Percentiles rank a stretch among this genome's conserved stretches.
Evolutionary conservation across 1,139 yeast genomes (phyloP).

Genomic region (Saccharomyces pastorianus): DNA sequence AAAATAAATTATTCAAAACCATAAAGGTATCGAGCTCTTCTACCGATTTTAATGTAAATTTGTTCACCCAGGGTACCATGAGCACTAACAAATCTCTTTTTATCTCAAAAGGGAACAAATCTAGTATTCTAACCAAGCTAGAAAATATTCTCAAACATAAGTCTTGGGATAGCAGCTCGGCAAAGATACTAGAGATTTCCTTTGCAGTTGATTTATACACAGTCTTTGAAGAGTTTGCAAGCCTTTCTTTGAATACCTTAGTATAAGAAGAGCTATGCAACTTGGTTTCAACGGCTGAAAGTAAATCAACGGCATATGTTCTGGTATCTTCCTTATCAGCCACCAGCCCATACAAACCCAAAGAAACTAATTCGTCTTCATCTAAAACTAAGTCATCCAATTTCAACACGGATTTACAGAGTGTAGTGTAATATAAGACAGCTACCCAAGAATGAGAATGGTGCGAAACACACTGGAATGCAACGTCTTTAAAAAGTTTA

Average conservation of each 20-base stretch:
- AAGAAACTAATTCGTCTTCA: conserved; percentile 30
- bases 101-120: conserved; percentile 35
- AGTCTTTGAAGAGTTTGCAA: conserved; percentile 31
- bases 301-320: conserved; percentile 9
- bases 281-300: conserved; percentile 3
- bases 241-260: conserved; percentile 30
- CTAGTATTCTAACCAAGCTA: conserved; percentile 24
- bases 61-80: conserved; percentile 86
- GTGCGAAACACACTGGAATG: conserved; percentile 59
- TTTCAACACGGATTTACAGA: conserved; percentile 47
- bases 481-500: conserved; percentile 54
- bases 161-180: conserved; percentile 30
- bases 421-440: conserved; percentile 61
- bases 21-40: conserved; percentile 48
- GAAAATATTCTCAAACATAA: conserved; percentile 27
- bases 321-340: conserved; percentile 29
- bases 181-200: conserved; percentile 32
- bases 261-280: conserved; percentile 30
- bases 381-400: conserved; percentile 25
- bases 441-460: conserved; percentile 45
- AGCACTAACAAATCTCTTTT: conserved; percentile 75
- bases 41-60: conserved; percentile 53
- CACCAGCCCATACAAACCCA: conserved; percentile 30
- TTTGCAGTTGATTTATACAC: conserved; percentile 32
- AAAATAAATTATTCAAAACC: conserved; percentile 78